Percentiles rank a stretch among this genome's conserved stretches.
Conservation (phyloP, 192 early-diverging fungal species). For the Rhizoclosmatium sp. region DNA sequence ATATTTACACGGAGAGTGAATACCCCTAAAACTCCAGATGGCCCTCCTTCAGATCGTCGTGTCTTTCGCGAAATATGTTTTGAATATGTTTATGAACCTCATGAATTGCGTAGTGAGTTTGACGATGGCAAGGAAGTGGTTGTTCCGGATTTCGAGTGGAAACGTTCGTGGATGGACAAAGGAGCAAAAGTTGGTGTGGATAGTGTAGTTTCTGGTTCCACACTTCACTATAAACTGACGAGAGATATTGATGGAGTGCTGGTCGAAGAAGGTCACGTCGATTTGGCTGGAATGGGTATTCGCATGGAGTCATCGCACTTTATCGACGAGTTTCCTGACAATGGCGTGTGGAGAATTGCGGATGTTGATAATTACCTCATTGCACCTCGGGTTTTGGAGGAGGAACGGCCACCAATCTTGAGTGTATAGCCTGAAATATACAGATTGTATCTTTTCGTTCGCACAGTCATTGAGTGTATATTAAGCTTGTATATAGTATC, state of each 20-base stretch:
- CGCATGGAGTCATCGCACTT: conserved; percentile 24
- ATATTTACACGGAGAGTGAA: not conserved
- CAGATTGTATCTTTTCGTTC: no score
- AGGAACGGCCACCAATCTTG: conserved; percentile 6
- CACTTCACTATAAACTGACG: not conserved
- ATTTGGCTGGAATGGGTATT: conserved; percentile 29
- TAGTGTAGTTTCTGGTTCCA: not conserved
- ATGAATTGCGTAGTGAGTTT: not conserved
- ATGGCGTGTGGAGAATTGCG: conserved; percentile 21
- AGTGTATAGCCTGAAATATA: not conserved
- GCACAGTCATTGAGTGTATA: no score
- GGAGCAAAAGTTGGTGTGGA: conserved; percentile 12
- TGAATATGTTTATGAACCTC: conserved; percentile 3
- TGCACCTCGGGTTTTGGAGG: conserved; percentile 17
- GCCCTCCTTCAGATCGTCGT: no score
- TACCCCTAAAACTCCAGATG: not conserved
- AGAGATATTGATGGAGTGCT: conserved; percentile 3
- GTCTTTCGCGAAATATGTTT: conserved; percentile 11
- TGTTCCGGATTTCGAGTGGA: conserved; percentile 15
- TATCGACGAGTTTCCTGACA: conserved; percentile 11
- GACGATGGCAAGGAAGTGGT: not conserved
- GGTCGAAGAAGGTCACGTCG: not conserved
- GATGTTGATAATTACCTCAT: conserved; percentile 23
- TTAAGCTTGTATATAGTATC: no score
- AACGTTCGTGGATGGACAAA: not conserved